Conservation (phyloP, 352 stramenopile genomes). For the Globisporangium apiculatum region DNA sequence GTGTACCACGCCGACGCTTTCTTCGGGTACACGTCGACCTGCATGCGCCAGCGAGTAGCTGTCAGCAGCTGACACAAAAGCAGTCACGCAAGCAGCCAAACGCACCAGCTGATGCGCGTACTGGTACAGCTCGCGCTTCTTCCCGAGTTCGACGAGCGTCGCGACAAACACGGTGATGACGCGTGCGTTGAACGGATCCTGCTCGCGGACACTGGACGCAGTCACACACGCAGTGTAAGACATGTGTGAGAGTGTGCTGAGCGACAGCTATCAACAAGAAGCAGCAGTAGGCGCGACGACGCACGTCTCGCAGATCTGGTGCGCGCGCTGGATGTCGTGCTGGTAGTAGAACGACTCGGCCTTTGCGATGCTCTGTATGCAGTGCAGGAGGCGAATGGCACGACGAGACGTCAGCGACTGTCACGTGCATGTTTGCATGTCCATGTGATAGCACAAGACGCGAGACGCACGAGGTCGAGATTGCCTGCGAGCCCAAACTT, state of each 20-base stretch:
- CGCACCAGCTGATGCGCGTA: constrained; percentile 92
- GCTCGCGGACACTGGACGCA: constrained; percentile 46
- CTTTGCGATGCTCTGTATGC: constrained; percentile 55
- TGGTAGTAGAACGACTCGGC: constrained; percentile 84
- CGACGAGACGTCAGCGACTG: no score
- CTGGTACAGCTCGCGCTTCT: constrained; percentile 94
- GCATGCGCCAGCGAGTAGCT: not conserved
- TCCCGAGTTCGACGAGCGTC: constrained; percentile 87
- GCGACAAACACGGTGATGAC: constrained; percentile 83
- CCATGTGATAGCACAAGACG: not conserved
- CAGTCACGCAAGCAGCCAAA: not conserved
- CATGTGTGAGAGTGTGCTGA: not conserved
- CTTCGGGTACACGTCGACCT: constrained; percentile 92
- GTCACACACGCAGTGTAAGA: not conserved
- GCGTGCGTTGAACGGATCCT: constrained; percentile 77
- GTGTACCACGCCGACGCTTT: constrained; percentile 93
- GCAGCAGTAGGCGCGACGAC: not conserved
- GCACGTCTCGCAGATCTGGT: constrained; percentile 76
- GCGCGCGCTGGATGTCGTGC: constrained; percentile 72
- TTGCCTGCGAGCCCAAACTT: constrained; percentile 49
- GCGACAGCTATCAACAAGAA: not conserved
- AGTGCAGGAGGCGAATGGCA: not conserved
- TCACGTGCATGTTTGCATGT: no score
- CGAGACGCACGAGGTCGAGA: constrained; percentile 48
- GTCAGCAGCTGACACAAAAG: no score